A percentile compares a stretch with the other conserved stretches of the same genome.
phyloP scores from a whole-genome alignment of 208 protist species.

The Trypanosoma conorhini region DNA sequence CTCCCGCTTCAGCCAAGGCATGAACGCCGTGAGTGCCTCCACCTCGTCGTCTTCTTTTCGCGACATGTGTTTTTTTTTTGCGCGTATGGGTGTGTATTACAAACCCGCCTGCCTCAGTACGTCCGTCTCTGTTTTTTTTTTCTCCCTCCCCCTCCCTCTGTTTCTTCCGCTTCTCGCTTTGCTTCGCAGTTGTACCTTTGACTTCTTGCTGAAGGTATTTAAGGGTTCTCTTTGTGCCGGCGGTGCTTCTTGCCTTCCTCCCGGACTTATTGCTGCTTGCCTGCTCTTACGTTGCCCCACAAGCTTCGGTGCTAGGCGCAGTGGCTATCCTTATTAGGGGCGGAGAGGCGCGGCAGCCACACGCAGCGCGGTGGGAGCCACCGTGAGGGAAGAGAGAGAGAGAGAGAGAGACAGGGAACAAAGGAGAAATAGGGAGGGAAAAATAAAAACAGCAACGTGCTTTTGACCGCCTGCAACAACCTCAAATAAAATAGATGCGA shows the following conservation, averaged over 20 bases:
- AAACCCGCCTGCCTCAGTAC: background rate
- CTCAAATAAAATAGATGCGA: background rate
- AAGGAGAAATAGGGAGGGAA: conserved; percentile 6
- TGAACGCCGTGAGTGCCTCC: background rate
- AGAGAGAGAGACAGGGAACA: background rate
- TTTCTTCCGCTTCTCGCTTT: conserved; percentile 1
- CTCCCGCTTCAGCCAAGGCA: conserved; percentile 25
- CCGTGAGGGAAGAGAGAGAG: background rate
- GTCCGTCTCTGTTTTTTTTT: background rate
- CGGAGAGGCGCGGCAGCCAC: background rate
- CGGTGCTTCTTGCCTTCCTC: background rate
- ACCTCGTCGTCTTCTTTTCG: conserved; percentile 5
- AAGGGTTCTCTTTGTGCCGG: background rate
- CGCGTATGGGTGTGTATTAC: background rate
- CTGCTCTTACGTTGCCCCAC: background rate
- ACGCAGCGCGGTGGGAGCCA: background rate
- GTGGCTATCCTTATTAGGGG: no score
- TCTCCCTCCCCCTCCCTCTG: background rate
- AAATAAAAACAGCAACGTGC: background rate
- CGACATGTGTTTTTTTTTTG: background rate
- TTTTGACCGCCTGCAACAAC: background rate
- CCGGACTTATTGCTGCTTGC: background rate
- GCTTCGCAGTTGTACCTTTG: background rate
- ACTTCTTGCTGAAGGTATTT: background rate
- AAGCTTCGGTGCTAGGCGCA: background rate